A percentile compares a stretch with the other conserved stretches of the same genome.
Conservation (phyloP, 345 rosid genomes). For the Geranium brycei region DNA sequence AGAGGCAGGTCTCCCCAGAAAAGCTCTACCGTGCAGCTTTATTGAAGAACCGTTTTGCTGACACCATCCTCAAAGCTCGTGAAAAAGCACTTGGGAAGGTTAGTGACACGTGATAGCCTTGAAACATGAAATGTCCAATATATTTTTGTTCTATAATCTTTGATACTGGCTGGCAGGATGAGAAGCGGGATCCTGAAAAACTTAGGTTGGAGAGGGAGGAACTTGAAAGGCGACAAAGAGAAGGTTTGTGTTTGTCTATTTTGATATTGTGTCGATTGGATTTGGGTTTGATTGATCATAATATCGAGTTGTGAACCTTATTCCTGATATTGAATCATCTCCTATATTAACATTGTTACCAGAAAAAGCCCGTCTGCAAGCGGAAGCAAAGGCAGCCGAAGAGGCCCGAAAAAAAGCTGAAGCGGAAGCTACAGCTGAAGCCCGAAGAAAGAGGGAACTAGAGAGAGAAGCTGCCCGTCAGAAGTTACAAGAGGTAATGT, state of each 20-base stretch:
- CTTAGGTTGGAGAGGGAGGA: conserved; percentile 61
- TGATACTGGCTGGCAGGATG: conserved; percentile 32
- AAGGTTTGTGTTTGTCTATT: conserved; percentile 33
- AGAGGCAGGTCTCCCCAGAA: conserved; percentile 75
- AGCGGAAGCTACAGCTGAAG: conserved; percentile 77
- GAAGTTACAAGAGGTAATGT: conserved; percentile 55
- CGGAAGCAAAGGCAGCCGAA: conserved; percentile 52
- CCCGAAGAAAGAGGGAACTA: conserved; percentile 56
- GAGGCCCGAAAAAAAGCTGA: not conserved
- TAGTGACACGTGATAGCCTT: not conserved
- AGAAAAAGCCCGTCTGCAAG: conserved; percentile 74
- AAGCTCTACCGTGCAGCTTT: conserved; percentile 78
- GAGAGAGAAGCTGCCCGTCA: conserved; percentile 92
- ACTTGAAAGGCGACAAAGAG: conserved; percentile 61
- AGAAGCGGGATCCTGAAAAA: conserved; percentile 69
- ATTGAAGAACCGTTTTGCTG: conserved; percentile 79
- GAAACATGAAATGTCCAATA: no score
- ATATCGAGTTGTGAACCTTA: not conserved
- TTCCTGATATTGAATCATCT: not conserved
- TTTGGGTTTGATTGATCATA: not conserved
- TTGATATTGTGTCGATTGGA: not conserved
- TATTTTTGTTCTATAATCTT: not conserved
- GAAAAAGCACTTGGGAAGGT: conserved; percentile 84
- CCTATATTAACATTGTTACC: conserved; percentile 5
- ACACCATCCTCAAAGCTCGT: conserved; percentile 79